Evolutionary conservation across 306 rosid species (phyloP), one percentile per base, ranked within the genome.

Genomic region (Hippophae tibetana): DNA sequence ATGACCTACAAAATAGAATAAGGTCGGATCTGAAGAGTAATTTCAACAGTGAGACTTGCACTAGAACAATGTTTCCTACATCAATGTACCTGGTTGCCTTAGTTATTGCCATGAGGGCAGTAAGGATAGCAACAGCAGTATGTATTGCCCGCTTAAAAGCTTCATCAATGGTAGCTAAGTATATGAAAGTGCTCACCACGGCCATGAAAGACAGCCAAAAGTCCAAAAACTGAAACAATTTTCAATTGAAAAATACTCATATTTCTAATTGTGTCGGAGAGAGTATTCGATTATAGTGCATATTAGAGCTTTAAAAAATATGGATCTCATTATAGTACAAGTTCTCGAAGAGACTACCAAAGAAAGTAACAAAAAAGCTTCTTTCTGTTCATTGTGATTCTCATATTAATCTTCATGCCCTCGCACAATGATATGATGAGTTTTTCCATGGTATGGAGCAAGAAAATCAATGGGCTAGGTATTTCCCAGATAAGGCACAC

Each of bases 191-290:
- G 82, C 95, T 88, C 69, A 86, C 78, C 66, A 88, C 86, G 26
- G 99, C 99, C 99, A 93, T 78, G 84, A 93, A 93, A 72, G 97
- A 93, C 58, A 93, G 90, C 99, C 99, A 93, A 69, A 93, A 84
- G 78, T 93, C 99, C 95, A 93, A 69, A 78, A 93, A 86, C 99
- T 93, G 86, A 79, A 81, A 81, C 64, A 64, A 62, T 54, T 61
- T 71, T 45, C 51, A 65, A 23, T 67, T 55, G 13, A 62, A 13
- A 8, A 65, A 61, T 55, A 50, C 47, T 41, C 26, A 3, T 10
- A 31, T 50, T 18, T 25, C 5, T 56, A 49, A 52, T 8, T 61
- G 68, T 49, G 4, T 56, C 12, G 26, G 63, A 53, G 54, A 49
- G 52, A 43, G 13, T 7, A 10, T 26, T 45, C 23, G 12, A 45